A percentile compares a stretch with the other conserved stretches of the same genome.
Conservation (phyloP, 148 eudicot genomes). For the Camellia lanceoleosa region DNA sequence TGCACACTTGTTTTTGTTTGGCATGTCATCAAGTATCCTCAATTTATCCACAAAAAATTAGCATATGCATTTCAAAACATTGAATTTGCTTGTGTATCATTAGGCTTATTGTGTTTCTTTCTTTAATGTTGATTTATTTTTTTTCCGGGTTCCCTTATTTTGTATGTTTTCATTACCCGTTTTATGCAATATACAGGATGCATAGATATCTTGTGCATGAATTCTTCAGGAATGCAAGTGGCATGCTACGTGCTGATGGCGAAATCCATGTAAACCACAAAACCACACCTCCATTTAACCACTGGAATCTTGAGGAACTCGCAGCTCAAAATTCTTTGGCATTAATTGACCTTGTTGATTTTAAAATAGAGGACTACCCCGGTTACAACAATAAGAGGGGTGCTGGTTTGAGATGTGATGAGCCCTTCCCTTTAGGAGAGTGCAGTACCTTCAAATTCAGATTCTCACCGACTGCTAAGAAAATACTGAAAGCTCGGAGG, state of each 20-base stretch:
- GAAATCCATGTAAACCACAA: conserved; percentile 70
- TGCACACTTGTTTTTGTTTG: background rate
- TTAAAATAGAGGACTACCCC: conserved; percentile 48
- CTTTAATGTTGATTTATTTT: background rate
- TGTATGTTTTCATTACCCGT: background rate
- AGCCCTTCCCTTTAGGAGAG: conserved; percentile 51
- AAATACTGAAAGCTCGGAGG: background rate
- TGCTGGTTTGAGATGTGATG: conserved; percentile 36
- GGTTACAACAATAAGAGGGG: conserved; percentile 75
- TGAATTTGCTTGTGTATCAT: background rate
- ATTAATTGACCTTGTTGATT: conserved; percentile 27
- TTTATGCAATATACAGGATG: conserved; percentile 24
- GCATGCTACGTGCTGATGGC: conserved; percentile 43
- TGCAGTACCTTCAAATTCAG: conserved; percentile 53
- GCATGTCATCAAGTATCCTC: background rate
- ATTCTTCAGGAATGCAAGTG: conserved; percentile 53
- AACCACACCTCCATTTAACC: conserved; percentile 36
- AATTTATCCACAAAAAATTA: background rate
- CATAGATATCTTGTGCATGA: conserved; percentile 44
- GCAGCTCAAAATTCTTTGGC: conserved; percentile 30
- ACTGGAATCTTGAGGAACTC: conserved; percentile 51
- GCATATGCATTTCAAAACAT: background rate
- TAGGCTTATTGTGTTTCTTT: background rate
- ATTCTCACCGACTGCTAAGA: conserved; percentile 8
- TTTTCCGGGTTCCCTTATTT: background rate